These are phyloP conservation scores for Cryptococcus sp. DNA, from an alignment of 1,284 basidiomycete species.

Conservation along the genomic window DNA sequence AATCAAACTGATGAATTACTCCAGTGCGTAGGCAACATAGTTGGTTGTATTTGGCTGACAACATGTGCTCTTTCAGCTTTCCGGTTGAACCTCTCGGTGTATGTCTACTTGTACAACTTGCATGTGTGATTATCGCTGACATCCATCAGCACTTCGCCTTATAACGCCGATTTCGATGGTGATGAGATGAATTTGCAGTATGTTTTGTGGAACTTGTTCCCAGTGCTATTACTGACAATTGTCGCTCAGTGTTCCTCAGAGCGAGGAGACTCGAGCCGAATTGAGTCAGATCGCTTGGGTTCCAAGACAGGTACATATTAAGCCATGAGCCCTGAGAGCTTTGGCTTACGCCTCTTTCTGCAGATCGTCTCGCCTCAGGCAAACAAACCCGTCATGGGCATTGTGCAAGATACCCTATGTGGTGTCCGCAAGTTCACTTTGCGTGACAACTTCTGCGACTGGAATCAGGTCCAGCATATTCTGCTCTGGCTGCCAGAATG, in stretches of 20 bases:
- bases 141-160: constrained; percentile 49
- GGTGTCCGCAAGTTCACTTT: constrained; percentile 97
- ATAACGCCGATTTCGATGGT: constrained; percentile 97
- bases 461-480: constrained; percentile 93
- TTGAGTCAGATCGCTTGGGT: constrained; percentile 99
- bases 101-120: constrained; percentile 52
- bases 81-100: constrained; percentile 95
- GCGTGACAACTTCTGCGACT: constrained; percentile 90
- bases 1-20: constrained; percentile 97
- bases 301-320: constrained; percentile 73
- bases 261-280: constrained; percentile 98
- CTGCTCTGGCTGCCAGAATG: constrained; percentile 96
- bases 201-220: constrained; percentile 45
- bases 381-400: constrained; percentile 99
- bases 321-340: constrained; percentile 10
- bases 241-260: constrained; percentile 80
- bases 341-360: constrained; percentile 13
- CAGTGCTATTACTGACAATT: constrained; percentile 6
- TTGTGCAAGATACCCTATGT: constrained; percentile 98
- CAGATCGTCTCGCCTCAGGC: constrained; percentile 99
- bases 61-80: constrained; percentile 63
- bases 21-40: constrained; percentile 68
- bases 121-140: constrained; percentile 1
- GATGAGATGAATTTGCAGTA: constrained; percentile 99
- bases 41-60: constrained; percentile 42